Conservation (phyloP, 495 filamentous ascomycete species). For the Venustampulla echinocandica region DNA sequence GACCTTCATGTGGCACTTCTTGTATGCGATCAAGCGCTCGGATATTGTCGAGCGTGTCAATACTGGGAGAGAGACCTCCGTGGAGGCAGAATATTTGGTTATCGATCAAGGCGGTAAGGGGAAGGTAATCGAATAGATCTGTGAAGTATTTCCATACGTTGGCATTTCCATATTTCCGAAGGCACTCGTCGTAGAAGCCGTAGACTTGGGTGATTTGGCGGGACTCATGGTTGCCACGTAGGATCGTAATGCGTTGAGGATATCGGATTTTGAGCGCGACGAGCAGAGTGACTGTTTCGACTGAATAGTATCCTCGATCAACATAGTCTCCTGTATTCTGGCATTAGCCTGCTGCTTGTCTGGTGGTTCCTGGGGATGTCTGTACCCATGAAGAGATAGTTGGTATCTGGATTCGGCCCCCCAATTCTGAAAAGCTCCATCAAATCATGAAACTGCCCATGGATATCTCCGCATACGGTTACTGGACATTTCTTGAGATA, state of each 20-base stretch:
- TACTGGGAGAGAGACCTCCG: conserved; percentile 89
- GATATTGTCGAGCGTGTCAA: conserved; percentile 98
- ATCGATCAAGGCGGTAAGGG: conserved; percentile 95
- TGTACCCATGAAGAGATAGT: conserved; percentile 89
- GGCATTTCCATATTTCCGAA: conserved; percentile 95
- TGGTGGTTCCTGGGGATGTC: neutral
- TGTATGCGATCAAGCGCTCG: conserved; percentile 91
- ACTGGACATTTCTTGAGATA: conserved; percentile 76
- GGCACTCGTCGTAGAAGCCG: conserved; percentile 95
- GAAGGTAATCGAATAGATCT: conserved; percentile 97
- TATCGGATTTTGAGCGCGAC: conserved; percentile 95
- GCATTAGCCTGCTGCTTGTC: conserved; percentile 3
- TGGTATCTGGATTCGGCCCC: conserved; percentile 85
- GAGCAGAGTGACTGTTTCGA: conserved; percentile 90
- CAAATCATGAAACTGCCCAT: conserved; percentile 88
- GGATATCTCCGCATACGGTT: conserved; percentile 89
- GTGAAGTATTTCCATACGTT: conserved; percentile 99
- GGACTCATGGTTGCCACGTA: conserved; percentile 95
- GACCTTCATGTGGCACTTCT: conserved; percentile 96
- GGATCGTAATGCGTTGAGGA: conserved; percentile 91
- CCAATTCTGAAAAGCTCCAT: conserved; percentile 95
- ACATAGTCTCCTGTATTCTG: conserved; percentile 73
- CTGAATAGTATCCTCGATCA: conserved; percentile 93
- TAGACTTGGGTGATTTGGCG: conserved; percentile 97
- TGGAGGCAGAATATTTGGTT: conserved; percentile 99